phyloP scores from a whole-genome alignment of 78 protist genomes.

The Guillardia theta region DNA sequence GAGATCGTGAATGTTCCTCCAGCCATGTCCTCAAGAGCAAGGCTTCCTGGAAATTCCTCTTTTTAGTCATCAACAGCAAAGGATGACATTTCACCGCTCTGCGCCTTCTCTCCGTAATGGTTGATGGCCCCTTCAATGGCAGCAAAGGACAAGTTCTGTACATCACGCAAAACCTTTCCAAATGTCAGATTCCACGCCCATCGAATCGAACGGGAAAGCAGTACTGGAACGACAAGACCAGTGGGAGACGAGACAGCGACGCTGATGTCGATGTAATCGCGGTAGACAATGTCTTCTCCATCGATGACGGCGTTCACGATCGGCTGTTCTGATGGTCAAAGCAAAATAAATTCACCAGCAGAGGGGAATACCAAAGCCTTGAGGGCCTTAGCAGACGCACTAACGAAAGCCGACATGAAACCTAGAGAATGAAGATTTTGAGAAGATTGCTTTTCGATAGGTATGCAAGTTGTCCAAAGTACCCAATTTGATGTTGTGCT shows the following conservation, averaged over 20 bases:
- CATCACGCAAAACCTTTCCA: constrained; percentile 67
- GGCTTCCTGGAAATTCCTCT: background rate
- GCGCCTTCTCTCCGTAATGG: background rate
- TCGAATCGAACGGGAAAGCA: too few species aligned
- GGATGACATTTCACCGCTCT: background rate
- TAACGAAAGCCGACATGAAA: constrained; percentile 95
- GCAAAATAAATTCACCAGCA: background rate
- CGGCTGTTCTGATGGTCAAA: constrained; percentile 48
- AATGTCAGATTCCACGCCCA: background rate
- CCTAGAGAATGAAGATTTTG: too few species aligned
- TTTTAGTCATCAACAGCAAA: too few species aligned
- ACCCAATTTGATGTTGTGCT: constrained; percentile 96
- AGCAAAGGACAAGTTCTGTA: constrained; percentile 76
- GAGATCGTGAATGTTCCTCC: constrained; percentile 98
- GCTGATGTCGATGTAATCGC: constrained; percentile 85
- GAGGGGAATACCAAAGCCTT: background rate
- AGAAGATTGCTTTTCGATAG: too few species aligned
- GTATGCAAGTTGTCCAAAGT: too few species aligned
- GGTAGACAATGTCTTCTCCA: constrained; percentile 83
- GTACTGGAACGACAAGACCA: constrained; percentile 9
- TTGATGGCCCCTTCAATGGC: constrained; percentile 86
- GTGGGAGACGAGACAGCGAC: constrained; percentile 96
- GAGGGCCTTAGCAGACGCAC: constrained; percentile 89
- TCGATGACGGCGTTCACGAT: constrained; percentile 86
- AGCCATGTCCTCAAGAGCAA: constrained; percentile 91